Evolutionary conservation across 129 eudicot genomes (phyloP), one percentile per base, ranked within the genome.

Genomic region (Ambrosia artemisiifolia): DNA sequence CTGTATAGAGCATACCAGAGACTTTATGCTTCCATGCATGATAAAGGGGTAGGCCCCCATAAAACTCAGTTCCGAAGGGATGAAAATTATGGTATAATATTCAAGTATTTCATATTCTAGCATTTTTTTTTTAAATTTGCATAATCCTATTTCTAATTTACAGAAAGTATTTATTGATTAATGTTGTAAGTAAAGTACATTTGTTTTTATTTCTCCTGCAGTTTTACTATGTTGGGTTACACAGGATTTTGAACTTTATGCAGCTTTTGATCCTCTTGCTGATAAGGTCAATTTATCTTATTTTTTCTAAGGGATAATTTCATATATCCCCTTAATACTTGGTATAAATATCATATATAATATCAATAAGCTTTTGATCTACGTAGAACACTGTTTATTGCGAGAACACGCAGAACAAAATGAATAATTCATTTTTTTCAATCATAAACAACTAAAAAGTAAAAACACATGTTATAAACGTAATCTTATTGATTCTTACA

Each of bases 261-360:
- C 99, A 44, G 99, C 99, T 57, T 94, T 94, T 84, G 99, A 94
- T 80, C 97, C 97, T 65, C 91, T 94, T 65, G 99, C 99, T 55
- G 99, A 94, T 84, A 94, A 94, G 99, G 99, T 94, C 65, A 57
- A 88, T 10, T 75, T 48, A 32, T 48, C 11, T n/a, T n/a, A n/a
- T 38, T 64, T 5, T 16, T 36, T 11, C 9, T 57, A 10, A 19
- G 34, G 12, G 35, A 9, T 28, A 57, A 28, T 24, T 12, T 33
- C 19, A 32, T 12, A 60, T 6, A 30, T 30, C 42, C 18, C 8
- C 42, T 59, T 17, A 60, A 32, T 28, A 60, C 43, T 14, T 60
- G 2, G 11, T 13, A 32, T 60, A 13, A 13, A 13, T 32, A 6
- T 60, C 43, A 11, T 57, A 28, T 55, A 18, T 24, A 24, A n/a